Conservation (phyloP, 2,329 filamentous ascomycete genomes). For the Alternaria ethzedia region DNA sequence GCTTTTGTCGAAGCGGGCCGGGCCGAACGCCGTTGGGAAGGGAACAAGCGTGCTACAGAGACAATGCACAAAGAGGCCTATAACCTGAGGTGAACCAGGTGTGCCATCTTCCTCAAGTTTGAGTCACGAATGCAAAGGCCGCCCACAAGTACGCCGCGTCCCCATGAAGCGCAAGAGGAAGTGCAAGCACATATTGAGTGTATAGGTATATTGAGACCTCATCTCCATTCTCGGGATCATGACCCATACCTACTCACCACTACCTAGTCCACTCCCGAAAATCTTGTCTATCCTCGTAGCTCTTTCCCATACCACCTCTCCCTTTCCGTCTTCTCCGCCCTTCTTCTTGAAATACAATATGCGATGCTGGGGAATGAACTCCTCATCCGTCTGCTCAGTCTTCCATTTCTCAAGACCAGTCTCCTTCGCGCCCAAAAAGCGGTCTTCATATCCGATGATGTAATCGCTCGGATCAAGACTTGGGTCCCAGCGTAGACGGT, state of each 20-base stretch:
- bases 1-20: neutral
- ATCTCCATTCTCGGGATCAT: too few relatives aligned
- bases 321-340: conserved; percentile 27
- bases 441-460: conserved; percentile 61
- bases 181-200: too few relatives aligned
- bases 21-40: neutral
- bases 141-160: neutral
- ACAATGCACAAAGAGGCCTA: neutral
- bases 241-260: conserved; percentile 1
- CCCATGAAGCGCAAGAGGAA: too few relatives aligned
- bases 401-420: conserved; percentile 59
- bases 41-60: neutral
- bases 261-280: conserved; percentile 51
- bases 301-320: conserved; percentile 59
- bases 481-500: conserved; percentile 59
- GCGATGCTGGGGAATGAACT: conserved; percentile 63
- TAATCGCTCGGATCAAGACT: conserved; percentile 54
- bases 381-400: conserved; percentile 60
- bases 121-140: neutral
- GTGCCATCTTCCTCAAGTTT: neutral
- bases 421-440: conserved; percentile 59
- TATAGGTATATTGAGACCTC: too few relatives aligned
- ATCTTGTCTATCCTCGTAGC: conserved; percentile 54
- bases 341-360: conserved; percentile 58
- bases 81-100: neutral